Base-by-base conservation (phyloP, 148 eudicot genomes). In the Chenopodium suecicum region DNA sequence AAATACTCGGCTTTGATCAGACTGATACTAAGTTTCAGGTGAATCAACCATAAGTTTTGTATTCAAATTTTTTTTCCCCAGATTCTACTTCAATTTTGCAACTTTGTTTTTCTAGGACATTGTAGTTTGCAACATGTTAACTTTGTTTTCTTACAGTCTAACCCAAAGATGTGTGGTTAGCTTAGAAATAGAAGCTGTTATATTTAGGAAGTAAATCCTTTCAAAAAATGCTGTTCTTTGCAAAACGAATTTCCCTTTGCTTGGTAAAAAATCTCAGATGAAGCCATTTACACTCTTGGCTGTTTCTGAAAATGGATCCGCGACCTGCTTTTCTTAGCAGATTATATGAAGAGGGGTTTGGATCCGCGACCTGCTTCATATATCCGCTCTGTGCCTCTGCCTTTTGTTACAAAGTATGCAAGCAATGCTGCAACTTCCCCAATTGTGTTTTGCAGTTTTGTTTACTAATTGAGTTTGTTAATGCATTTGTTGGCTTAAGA, bases 1-100 rank as follows among this genome's bases (percentile, higher is more conserved):
- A 75, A 66, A 13, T 46, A 34, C 20, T 75, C 37, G 1, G 0
- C 17, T 2, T 52, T 46, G 7, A 23, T 73, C 9, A 16, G 22
- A 41, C 50, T 67, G 54, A 66, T 68, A 64, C 19, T 50, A 47
- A 3, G n/a, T 60, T 62, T n/a, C 47, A 31, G 83, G 73, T 60
- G 23, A 31, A 54, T 60, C 4, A n/a, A 67, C 52, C 46, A 27
- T 1, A 27, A 62, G 11, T 44, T 34, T 74, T 74, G 77, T 74
- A 48, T 4, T 74, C 10, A 13, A 17, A 52, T 25, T 8, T 23
- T 22, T 23, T 27, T 73, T 16, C 70, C 16, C 16, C 11, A 14
- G 37, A 29, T 67, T 67, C 1, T 2, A 0, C 34, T 74, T 50
- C n/a, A 23, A 29, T 12, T 50, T 25, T 25, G 37, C 11, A 11